Conservation (phyloP, 2,329 filamentous ascomycete species). For the Penicillium rolfsii region DNA sequence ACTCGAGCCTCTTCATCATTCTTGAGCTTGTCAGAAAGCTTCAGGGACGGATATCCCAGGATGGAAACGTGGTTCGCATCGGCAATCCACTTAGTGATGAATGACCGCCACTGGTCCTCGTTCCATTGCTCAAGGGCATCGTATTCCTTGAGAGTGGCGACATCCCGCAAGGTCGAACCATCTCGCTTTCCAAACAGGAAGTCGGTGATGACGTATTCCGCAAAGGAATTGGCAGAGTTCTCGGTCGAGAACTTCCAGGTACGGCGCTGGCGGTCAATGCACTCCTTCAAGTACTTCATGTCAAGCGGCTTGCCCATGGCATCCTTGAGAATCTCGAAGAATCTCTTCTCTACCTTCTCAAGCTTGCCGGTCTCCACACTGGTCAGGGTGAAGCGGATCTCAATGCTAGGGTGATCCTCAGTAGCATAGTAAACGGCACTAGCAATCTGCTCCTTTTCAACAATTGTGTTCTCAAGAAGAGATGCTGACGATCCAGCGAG, state of each 20-base stretch:
- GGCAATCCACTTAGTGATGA: slow-evolving; percentile 79
- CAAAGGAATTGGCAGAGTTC: slow-evolving; percentile 77
- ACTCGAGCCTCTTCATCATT: slow-evolving; percentile 77
- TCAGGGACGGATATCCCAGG: slow-evolving; percentile 80
- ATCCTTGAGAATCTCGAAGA: slow-evolving; percentile 81
- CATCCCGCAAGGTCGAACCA: slow-evolving; percentile 70
- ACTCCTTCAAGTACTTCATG: slow-evolving; percentile 87
- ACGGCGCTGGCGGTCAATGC: slow-evolving; percentile 77
- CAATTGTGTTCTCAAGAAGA: slow-evolving; percentile 85
- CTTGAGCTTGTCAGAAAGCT: slow-evolving; percentile 80
- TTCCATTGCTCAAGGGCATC: slow-evolving; percentile 77
- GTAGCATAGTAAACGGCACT: slow-evolving; percentile 81
- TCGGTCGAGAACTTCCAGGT: slow-evolving; percentile 85
- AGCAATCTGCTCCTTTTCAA: slow-evolving; percentile 89
- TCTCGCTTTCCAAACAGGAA: slow-evolving; percentile 88
- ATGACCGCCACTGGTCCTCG: slow-evolving; percentile 80
- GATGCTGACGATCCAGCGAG: slow-evolving; percentile 92
- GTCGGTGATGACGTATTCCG: slow-evolving; percentile 84
- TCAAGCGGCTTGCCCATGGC: slow-evolving; percentile 78
- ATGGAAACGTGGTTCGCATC: slow-evolving; percentile 87
- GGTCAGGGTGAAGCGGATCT: slow-evolving; percentile 84
- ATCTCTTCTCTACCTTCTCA: slow-evolving; percentile 77
- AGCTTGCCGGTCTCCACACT: slow-evolving; percentile 87
- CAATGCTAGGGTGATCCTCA: slow-evolving; percentile 76
- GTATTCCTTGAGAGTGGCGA: slow-evolving; percentile 58